Evolutionary conservation across 352 stramenopile species (phyloP).

Genomic region (Elongisporangium anandrum): DNA sequence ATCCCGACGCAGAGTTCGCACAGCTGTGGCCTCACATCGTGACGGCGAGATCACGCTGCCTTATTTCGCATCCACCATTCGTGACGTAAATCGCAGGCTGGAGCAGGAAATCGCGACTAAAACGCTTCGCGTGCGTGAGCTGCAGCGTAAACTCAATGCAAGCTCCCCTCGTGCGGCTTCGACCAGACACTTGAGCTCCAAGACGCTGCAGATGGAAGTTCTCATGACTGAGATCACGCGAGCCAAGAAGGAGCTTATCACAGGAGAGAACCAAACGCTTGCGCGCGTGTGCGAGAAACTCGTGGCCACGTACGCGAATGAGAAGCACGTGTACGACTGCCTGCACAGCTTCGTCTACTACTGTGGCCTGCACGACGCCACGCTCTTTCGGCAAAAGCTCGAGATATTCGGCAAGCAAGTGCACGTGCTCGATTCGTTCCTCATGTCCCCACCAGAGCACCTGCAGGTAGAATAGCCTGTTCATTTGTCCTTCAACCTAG

Average conservation of each 20-base stretch:
- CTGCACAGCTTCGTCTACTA: constrained; percentile 58
- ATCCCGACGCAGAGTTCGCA: neutral
- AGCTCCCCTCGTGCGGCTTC: neutral
- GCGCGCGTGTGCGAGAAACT: constrained; percentile 52
- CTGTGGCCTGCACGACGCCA: constrained; percentile 34
- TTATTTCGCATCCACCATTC: constrained; percentile 53
- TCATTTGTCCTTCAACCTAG: neutral
- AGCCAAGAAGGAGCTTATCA: constrained; percentile 52
- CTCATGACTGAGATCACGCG: constrained; percentile 40
- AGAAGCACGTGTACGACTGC: constrained; percentile 69
- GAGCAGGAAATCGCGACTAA: constrained; percentile 60
- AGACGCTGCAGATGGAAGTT: constrained; percentile 57
- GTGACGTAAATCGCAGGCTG: constrained; percentile 55
- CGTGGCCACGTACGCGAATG: constrained; percentile 64
- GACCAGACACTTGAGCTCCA: neutral
- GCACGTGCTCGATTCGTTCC: constrained; percentile 53
- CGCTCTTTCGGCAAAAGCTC: constrained; percentile 46
- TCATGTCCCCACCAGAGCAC: constrained; percentile 39
- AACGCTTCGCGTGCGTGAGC: constrained; percentile 36
- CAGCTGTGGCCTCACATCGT: constrained; percentile 12
- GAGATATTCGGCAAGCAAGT: constrained; percentile 49
- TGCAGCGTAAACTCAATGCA: constrained; percentile 33
- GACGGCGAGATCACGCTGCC: constrained; percentile 68
- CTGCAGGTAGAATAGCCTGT: constrained; percentile 23
- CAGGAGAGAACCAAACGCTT: constrained; percentile 34